Evolutionary conservation across 352 stramenopile species (phyloP).

Genomic region (Blastocystis hominis): DNA sequence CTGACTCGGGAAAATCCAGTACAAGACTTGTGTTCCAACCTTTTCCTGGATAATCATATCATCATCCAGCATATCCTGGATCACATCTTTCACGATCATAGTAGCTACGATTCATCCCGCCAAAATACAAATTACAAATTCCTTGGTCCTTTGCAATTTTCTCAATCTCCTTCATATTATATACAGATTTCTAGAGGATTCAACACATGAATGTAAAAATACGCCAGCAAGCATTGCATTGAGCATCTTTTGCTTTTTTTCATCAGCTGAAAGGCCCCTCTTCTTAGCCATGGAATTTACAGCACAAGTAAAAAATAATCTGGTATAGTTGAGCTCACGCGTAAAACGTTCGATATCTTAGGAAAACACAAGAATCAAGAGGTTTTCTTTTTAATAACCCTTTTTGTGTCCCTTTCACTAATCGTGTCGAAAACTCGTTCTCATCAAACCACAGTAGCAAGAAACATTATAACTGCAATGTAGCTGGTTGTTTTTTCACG

Average conservation of each 20-base stretch:
- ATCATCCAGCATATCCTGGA: conserved; percentile 48
- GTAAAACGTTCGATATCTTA: too few relatives aligned
- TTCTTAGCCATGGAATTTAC: conserved; percentile 22
- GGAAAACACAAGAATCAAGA: too few relatives aligned
- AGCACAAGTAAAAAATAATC: too few relatives aligned
- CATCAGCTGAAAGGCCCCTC: conserved; percentile 19
- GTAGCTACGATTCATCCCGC: neutral
- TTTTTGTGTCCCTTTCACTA: too few relatives aligned
- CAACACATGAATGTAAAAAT: neutral
- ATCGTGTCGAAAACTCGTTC: too few relatives aligned
- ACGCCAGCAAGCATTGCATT: conserved; percentile 4
- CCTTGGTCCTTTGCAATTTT: conserved; percentile 46
- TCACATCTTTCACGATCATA: conserved; percentile 50
- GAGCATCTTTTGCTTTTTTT: conserved; percentile 36
- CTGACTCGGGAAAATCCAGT: conserved; percentile 40
- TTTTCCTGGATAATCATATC: conserved; percentile 56
- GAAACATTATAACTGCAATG: too few relatives aligned
- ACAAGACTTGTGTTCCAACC: conserved; percentile 32
- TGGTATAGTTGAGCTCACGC: too few relatives aligned
- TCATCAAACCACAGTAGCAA: too few relatives aligned
- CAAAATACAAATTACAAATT: conserved; percentile 26
- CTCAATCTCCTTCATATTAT: conserved; percentile 52
- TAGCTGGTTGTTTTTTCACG: too few relatives aligned
- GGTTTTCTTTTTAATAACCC: too few relatives aligned
- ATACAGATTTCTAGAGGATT: conserved; percentile 6